Conservation (phyloP, 164 flowering plant species). For the grape (Vitis vinifera) region DNA sequence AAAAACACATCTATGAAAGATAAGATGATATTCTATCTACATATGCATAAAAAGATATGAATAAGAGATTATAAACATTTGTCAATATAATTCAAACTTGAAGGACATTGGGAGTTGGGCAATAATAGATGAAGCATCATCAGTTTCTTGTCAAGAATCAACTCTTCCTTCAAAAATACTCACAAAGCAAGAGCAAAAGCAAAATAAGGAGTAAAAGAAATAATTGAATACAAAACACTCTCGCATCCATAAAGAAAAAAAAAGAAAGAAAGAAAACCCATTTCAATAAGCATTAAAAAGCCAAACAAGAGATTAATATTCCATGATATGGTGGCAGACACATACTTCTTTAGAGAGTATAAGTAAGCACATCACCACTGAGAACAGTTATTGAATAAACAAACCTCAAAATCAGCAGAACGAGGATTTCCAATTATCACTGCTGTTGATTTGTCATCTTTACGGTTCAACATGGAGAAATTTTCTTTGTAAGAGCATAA, state of each 20-base stretch:
- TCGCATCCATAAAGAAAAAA: not conserved
- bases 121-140: not conserved
- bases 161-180: too few relatives aligned
- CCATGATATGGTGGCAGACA: too few relatives aligned
- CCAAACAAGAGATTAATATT: not conserved
- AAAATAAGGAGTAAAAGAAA: too few relatives aligned
- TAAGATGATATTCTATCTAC: too few relatives aligned
- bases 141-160: not conserved
- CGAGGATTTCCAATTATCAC: slow-evolving; percentile 87
- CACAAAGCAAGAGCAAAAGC: too few relatives aligned
- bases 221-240: not conserved
- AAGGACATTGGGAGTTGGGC: not conserved
- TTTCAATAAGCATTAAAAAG: too few relatives aligned
- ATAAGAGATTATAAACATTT: too few relatives aligned
- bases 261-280: not conserved
- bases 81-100: too few relatives aligned
- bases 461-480: slow-evolving; percentile 70
- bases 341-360: too few relatives aligned
- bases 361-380: not conserved
- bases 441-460: slow-evolving; percentile 70
- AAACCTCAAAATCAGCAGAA: slow-evolving; percentile 91
- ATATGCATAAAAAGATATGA: too few relatives aligned
- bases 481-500: slow-evolving; percentile 82
- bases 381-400: slow-evolving; percentile 8
- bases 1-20: too few relatives aligned